These are phyloP conservation scores for Neoboletus magnificus DNA, from an alignment of 768 basidiomycete genomes.

Conservation along the genomic window DNA sequence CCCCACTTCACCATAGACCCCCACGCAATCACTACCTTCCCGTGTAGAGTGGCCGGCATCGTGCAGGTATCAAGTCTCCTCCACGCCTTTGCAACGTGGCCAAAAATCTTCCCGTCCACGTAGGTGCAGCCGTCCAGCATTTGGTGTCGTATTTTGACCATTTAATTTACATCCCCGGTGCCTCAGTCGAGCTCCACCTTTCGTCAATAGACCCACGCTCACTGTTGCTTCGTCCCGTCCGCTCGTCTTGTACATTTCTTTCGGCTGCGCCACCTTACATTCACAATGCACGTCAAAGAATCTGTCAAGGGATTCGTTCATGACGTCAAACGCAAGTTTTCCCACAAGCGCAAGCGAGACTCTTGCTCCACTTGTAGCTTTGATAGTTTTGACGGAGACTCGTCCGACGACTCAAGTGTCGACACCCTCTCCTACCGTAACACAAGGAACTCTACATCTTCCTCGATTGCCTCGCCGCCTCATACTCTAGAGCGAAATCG, in stretches of 20 bases:
- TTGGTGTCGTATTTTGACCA: not conserved
- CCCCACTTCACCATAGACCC: not conserved
- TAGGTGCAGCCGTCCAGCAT: not conserved
- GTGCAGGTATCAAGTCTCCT: conserved; percentile 1
- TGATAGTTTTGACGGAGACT: conserved; percentile 7
- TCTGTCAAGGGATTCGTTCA: conserved; percentile 29
- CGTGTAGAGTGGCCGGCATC: not conserved
- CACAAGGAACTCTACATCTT: conserved; percentile 9
- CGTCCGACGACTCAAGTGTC: conserved; percentile 11
- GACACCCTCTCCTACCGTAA: conserved; percentile 6
- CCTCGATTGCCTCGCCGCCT: conserved; percentile 9
- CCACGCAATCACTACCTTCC: conserved; percentile 2
- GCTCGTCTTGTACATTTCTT: not conserved
- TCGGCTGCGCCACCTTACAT: not conserved
- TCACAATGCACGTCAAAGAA: conserved; percentile 30
- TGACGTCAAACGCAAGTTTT: conserved; percentile 32
- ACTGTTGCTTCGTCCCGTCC: not conserved
- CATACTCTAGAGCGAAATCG: conserved; percentile 5
- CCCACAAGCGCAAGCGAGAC: conserved; percentile 22
- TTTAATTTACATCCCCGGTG: not conserved
- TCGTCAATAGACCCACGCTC: conserved; percentile 1
- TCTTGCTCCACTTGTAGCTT: conserved; percentile 11
- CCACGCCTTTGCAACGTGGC: conserved; percentile 8
- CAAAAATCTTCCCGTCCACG: not conserved
- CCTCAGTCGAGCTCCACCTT: not conserved